Conservation (phyloP, 2,329 filamentous ascomycete genomes). For the Microcyclospora tardicrescens region DNA sequence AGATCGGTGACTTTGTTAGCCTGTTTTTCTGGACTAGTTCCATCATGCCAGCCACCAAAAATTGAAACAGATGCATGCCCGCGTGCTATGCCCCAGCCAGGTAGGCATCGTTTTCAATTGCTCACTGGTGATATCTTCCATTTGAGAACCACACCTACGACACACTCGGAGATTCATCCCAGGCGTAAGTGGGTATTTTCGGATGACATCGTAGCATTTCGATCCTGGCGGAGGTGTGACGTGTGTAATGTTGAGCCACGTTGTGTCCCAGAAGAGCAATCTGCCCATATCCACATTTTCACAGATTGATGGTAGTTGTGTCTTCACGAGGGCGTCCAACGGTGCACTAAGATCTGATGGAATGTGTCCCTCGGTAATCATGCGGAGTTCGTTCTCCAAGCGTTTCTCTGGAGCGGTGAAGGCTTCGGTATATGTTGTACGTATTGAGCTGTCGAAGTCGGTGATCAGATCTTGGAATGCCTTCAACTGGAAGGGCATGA, state of each 20-base stretch:
- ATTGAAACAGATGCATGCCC: constrained; percentile 20
- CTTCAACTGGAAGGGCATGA: constrained; percentile 33
- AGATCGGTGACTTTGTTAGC: too few species aligned
- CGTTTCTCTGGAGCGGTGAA: constrained; percentile 33
- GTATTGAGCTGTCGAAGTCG: constrained; percentile 55
- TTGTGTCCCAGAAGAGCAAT: constrained; percentile 61
- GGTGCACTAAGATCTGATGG: constrained; percentile 38
- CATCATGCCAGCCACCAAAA: constrained; percentile 15
- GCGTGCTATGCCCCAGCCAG: constrained; percentile 20
- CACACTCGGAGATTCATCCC: constrained; percentile 27
- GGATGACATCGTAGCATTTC: constrained; percentile 45
- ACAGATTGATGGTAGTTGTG: constrained; percentile 43
- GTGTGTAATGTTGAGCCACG: constrained; percentile 48
- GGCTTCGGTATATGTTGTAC: constrained; percentile 40
- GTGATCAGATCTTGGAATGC: constrained; percentile 36
- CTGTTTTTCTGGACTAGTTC: background rate
- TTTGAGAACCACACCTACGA: constrained; percentile 32
- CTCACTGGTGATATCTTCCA: constrained; percentile 30
- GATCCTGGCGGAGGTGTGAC: constrained; percentile 14
- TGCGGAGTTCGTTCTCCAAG: constrained; percentile 37
- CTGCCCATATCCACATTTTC: constrained; percentile 49
- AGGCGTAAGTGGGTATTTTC: constrained; percentile 34
- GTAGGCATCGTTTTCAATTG: constrained; percentile 10
- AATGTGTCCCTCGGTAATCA: constrained; percentile 40
- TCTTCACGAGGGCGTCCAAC: constrained; percentile 35